Conservation (phyloP, 495 filamentous ascomycete genomes). For the Lophiotrema nucula region DNA sequence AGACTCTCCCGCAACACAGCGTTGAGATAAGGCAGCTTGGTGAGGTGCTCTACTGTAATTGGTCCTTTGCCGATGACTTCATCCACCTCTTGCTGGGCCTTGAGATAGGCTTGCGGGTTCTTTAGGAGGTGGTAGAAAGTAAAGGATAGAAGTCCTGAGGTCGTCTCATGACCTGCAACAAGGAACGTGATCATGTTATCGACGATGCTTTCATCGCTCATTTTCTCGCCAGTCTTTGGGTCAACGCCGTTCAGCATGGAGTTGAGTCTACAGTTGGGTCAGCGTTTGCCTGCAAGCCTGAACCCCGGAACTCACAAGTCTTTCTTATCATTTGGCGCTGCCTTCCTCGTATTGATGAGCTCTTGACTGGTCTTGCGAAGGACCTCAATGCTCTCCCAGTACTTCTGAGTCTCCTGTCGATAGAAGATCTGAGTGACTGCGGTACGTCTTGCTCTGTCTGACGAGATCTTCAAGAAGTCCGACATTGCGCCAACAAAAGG, state of each 20-base stretch:
- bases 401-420: constrained; percentile 55
- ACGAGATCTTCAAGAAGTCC: constrained; percentile 47
- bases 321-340: constrained; percentile 57
- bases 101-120: constrained; percentile 15
- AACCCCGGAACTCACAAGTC: constrained; percentile 21
- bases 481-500: constrained; percentile 65
- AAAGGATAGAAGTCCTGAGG: constrained; percentile 34
- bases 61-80: constrained; percentile 19
- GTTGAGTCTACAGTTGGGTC: constrained; percentile 44
- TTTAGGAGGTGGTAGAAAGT: constrained; percentile 22
- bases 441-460: constrained; percentile 54
- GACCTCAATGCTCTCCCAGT: constrained; percentile 57
- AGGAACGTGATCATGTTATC: constrained; percentile 75
- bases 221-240: constrained; percentile 62
- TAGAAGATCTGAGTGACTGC: constrained; percentile 52
- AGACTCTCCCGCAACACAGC: constrained; percentile 69
- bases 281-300: not conserved
- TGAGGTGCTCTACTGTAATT: constrained; percentile 5
- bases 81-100: constrained; percentile 27
- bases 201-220: constrained; percentile 61
- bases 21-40: constrained; percentile 17
- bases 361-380: constrained; percentile 57
- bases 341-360: constrained; percentile 50
- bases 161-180: constrained; percentile 68
- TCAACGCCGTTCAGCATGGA: constrained; percentile 66